Evolutionary conservation across 257 asterid species (phyloP).

Genomic region (Buddleja alternifolia): DNA sequence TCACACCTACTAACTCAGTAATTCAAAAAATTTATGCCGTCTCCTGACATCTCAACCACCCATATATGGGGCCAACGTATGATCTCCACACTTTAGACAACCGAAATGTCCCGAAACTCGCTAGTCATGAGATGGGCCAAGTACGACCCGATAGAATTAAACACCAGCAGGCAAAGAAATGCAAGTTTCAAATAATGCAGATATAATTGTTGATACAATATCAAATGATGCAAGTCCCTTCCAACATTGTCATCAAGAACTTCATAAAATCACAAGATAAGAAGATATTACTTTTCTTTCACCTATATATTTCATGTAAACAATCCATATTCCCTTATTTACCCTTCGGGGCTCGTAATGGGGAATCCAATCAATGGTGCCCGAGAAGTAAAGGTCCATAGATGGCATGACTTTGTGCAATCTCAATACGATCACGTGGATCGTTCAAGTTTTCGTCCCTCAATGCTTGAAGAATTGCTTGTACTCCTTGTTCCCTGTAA

Average conservation of each 20-base stretch:
- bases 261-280: not conserved
- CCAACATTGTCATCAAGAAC: slow-evolving; percentile 15
- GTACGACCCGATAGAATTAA: too few species aligned
- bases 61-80: too few species aligned
- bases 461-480: slow-evolving; percentile 79
- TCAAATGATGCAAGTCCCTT: too few species aligned
- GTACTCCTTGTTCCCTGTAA: slow-evolving; percentile 61
- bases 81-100: too few species aligned
- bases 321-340: slow-evolving; percentile 9
- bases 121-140: too few species aligned
- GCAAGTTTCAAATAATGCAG: not conserved
- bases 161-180: too few species aligned
- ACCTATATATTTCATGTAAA: not conserved
- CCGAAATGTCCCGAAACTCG: too few species aligned
- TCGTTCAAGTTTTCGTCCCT: slow-evolving; percentile 84
- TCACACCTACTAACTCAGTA: too few species aligned
- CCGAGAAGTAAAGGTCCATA: too few species aligned
- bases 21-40: too few species aligned
- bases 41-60: too few species aligned
- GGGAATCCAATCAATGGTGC: slow-evolving; percentile 27
- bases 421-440: slow-evolving; percentile 90
- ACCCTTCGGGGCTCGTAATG: not conserved
- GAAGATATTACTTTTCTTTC: not conserved
- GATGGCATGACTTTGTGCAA: slow-evolving; percentile 86
- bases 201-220: too few species aligned